Percentiles rank a stretch among this genome's conserved stretches.
These are phyloP conservation scores for Rhamnella rubrinervis DNA, from an alignment of 331 rosid species.

Conservation along the genomic window DNA sequence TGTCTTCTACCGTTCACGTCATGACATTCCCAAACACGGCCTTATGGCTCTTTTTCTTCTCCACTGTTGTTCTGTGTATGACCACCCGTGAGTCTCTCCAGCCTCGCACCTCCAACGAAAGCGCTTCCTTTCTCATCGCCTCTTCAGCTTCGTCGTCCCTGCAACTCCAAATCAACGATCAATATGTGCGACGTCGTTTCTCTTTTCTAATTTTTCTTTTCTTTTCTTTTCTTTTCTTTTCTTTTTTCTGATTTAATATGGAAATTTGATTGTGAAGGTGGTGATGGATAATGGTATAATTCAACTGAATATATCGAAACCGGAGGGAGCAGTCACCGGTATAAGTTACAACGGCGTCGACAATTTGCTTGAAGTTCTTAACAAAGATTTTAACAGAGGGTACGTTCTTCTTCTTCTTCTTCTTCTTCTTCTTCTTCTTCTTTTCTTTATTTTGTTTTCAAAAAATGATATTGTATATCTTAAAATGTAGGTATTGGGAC, in stretches of 20 bases:
- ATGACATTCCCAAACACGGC: no score
- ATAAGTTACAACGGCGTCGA: slow-evolving; percentile 34
- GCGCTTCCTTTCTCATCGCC: not conserved
- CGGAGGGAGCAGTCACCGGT: slow-evolving; percentile 38
- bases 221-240: not conserved
- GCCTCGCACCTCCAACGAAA: not conserved
- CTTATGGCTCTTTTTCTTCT: no score
- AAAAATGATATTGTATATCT: not conserved
- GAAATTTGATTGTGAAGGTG: slow-evolving; percentile 25
- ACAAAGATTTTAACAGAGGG: slow-evolving; percentile 35
- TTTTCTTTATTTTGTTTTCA: not conserved
- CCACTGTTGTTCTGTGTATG: no score
- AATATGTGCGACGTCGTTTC: slow-evolving; percentile 44
- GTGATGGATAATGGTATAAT: slow-evolving; percentile 41
- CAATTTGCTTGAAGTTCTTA: slow-evolving; percentile 36
- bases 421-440: not conserved
- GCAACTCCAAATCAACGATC: slow-evolving; percentile 61
- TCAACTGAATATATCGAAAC: slow-evolving; percentile 38
- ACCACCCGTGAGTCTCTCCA: not conserved
- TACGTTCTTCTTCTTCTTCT: not conserved
- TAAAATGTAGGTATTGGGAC: slow-evolving; percentile 73
- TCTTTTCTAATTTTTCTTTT: slow-evolving; percentile 1
- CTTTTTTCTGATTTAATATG: not conserved
- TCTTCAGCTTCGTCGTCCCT: not conserved
- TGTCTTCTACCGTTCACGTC: no score